These are phyloP conservation scores for Epichloe gansuensis DNA, from an alignment of 2,329 filamentous ascomycete genomes.

Conservation along the genomic window DNA sequence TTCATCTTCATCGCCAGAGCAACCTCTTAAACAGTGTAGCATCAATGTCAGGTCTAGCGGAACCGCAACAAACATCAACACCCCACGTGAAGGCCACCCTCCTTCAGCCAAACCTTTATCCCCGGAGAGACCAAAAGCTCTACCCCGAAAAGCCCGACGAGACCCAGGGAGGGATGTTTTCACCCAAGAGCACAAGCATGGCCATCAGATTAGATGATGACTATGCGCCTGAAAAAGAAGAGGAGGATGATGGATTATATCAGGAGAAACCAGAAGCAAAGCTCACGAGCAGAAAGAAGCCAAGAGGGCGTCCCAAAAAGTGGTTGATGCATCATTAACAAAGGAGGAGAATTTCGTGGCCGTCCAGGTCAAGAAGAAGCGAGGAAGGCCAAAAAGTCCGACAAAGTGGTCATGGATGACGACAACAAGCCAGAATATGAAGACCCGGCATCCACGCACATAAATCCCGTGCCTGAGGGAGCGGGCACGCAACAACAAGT, in stretches of 20 bases:
- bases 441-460: background rate
- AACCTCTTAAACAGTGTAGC: background rate
- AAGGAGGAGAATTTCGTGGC: constrained; percentile 1
- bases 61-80: constrained; percentile 24
- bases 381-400: constrained; percentile 29
- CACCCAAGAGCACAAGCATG: background rate
- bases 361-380: constrained; percentile 20
- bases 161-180: background rate
- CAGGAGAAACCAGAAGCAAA: constrained; percentile 3
- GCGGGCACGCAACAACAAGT: background rate
- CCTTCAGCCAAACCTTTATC: background rate
- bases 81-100: constrained; percentile 12
- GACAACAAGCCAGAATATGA: background rate
- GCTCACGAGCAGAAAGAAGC: constrained; percentile 15
- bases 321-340: constrained; percentile 4
- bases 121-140: background rate
- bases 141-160: background rate
- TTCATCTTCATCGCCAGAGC: constrained; percentile 9
- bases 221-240: background rate
- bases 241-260: constrained; percentile 9
- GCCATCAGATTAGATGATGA: background rate
- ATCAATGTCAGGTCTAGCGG: constrained; percentile 18
- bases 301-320: constrained; percentile 21
- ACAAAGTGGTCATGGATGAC: background rate
- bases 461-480: background rate